Evolutionary conservation across 176 grass and related monocot genomes (phyloP).

Genomic region (Chloris gayana): DNA sequence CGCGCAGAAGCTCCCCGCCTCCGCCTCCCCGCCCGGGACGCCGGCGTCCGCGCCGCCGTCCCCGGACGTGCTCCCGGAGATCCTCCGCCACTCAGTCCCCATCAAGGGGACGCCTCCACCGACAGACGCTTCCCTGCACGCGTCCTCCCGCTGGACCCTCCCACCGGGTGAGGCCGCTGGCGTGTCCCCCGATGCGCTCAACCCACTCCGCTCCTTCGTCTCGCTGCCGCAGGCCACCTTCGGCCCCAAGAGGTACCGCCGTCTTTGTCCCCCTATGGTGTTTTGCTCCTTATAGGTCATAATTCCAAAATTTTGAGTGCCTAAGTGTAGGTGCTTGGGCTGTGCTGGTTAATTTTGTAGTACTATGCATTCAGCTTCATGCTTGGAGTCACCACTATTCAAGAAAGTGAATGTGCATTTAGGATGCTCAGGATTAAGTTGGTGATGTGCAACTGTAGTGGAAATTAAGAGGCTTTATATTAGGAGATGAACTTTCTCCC

Average conservation of each 20-base stretch:
- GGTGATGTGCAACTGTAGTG: not conserved
- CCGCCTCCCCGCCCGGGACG: constrained; percentile 20
- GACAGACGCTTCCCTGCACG: constrained; percentile 45
- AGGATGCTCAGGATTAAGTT: no score
- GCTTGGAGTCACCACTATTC: not conserved
- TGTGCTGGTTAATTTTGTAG: not conserved
- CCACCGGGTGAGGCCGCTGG: constrained; percentile 16
- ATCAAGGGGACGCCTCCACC: constrained; percentile 45
- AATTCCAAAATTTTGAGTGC: not conserved
- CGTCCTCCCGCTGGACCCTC: constrained; percentile 63
- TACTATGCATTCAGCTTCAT: not conserved
- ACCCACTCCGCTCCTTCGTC: constrained; percentile 74
- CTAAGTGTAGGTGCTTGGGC: not conserved
- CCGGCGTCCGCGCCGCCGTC: constrained; percentile 8
- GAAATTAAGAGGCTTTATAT: not conserved
- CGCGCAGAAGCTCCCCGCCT: constrained; percentile 59
- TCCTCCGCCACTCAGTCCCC: constrained; percentile 80
- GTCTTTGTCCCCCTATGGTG: not conserved
- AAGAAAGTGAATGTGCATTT: no score
- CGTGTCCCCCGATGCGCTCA: constrained; percentile 50
- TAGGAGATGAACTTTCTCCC: not conserved
- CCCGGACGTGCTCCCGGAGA: constrained; percentile 84
- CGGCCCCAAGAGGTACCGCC: constrained; percentile 72
- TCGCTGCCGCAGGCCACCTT: constrained; percentile 88
- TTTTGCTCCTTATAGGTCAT: not conserved